Percentiles rank a stretch among this genome's conserved stretches.
These are phyloP conservation scores for Zygosaccharomyces rouxii DNA, from an alignment of 805 yeast genomes.

Conservation along the genomic window DNA sequence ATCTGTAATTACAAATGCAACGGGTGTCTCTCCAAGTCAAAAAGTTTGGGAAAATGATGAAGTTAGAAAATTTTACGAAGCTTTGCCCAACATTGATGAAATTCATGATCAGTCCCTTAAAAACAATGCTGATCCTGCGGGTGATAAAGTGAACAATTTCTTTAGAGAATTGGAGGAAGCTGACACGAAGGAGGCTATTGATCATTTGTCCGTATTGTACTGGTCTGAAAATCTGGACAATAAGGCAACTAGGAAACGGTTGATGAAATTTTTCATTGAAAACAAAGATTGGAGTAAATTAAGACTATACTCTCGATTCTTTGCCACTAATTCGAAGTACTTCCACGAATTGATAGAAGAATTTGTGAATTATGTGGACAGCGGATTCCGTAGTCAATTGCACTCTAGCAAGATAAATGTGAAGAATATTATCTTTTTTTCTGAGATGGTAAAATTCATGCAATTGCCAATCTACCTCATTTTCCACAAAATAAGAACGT, in stretches of 20 bases:
- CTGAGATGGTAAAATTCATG: slow-evolving; percentile 73
- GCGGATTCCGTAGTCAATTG: slow-evolving; percentile 57
- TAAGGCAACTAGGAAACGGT: slow-evolving; percentile 64
- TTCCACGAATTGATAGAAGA: slow-evolving; percentile 51
- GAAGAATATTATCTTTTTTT: slow-evolving; percentile 56
- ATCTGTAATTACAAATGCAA: slow-evolving; percentile 28
- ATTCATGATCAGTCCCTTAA: slow-evolving; percentile 28
- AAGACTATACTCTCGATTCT: slow-evolving; percentile 57
- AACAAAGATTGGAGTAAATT: slow-evolving; percentile 44
- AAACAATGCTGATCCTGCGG: slow-evolving; percentile 13
- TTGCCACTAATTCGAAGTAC: slow-evolving; percentile 51
- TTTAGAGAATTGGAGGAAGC: slow-evolving; percentile 42
- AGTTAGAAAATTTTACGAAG: slow-evolving; percentile 60
- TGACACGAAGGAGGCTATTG: slow-evolving; percentile 46
- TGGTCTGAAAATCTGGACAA: slow-evolving; percentile 54
- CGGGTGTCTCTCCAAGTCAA: slow-evolving; percentile 17
- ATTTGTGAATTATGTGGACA: slow-evolving; percentile 51
- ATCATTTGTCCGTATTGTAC: slow-evolving; percentile 44
- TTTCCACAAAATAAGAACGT: slow-evolving; percentile 64
- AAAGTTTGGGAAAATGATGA: slow-evolving; percentile 62
- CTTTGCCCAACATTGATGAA: slow-evolving; percentile 41
- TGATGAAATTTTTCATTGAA: slow-evolving; percentile 52
- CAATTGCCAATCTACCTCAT: slow-evolving; percentile 65
- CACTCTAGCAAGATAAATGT: slow-evolving; percentile 50
- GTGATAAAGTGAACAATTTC: slow-evolving; percentile 38